Base-by-base conservation (phyloP, 23 red algal species). In the Gracilariopsis chorda region DNA sequence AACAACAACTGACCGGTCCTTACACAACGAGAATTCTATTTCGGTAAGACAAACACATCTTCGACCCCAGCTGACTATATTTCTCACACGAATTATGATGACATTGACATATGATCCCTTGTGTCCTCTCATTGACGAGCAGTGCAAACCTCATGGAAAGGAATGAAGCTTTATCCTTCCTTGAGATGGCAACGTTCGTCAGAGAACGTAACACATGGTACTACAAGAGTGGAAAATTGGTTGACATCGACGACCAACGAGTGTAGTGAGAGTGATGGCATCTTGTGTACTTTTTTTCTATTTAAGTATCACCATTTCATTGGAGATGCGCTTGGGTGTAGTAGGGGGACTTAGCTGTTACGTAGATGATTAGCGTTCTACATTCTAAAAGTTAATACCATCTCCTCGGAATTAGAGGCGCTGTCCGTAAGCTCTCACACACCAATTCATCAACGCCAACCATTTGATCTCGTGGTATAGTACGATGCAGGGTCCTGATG, bases 131-230 rank as follows among this genome's bases (percentile, higher is more conserved):
- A n/a, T 16, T 55, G 1, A 21, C 13, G 13, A 80, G 65, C 44
- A 84, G 80, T 53, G 80, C 80, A 3, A 84, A 84, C 65, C 60
- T 75, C 0, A 68, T 53, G 82, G 62, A 73, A 63, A 87, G 63
- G 44, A 70, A 87, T 52, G 29, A 39, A 32, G 42, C 55, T 23
- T 20, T 95, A 28, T 91, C 80, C 23, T 96, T 96, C 65, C 62
- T 96, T 23, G 94, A 96, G 74, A 82, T 88, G 63, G 79, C 88
- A 30, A 96, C 80, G 52, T 96, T 96, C 79, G 60, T 91, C 12
- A 85, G 88, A 41, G 94, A 96, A 40, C 45, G 94, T 36, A 85
- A 85, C 34, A 48, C 77, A 10, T 96, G 94, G 94, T 90, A 90
- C 56, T 96, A 96, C 56, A 77, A 77, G 51, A 86, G 69, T 53